Conservation (phyloP, 208 protist species). For the Acanthamoeba lugdunensis region DNA sequence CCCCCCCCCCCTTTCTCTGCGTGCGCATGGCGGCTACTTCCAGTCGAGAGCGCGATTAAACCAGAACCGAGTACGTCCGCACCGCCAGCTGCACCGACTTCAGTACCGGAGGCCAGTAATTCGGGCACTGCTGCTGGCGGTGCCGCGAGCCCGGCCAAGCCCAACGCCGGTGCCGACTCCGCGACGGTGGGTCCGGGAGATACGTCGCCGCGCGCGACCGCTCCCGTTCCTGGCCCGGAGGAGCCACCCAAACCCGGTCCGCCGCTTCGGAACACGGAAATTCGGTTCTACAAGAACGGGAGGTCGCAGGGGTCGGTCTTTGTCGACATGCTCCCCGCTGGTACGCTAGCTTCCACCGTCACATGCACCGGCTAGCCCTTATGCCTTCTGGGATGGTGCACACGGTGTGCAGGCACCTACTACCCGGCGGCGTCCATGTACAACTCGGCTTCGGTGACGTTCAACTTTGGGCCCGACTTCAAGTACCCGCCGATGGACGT, state of each 20-base stretch:
- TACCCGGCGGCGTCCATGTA: slow-evolving; percentile 79
- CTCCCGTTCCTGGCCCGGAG: background rate
- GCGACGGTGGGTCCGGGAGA: slow-evolving; percentile 4
- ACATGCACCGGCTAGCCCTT: no score
- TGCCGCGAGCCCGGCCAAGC: background rate
- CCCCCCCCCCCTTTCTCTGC: background rate
- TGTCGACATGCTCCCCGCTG: slow-evolving; percentile 54
- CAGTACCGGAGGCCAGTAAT: background rate
- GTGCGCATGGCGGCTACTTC: no score
- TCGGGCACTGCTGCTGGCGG: background rate
- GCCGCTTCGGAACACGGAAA: slow-evolving; percentile 4
- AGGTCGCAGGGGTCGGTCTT: slow-evolving; percentile 71
- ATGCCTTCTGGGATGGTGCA: background rate
- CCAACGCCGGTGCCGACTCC: background rate
- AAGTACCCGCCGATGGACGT: slow-evolving; percentile 73
- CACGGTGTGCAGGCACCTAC: slow-evolving; percentile 70
- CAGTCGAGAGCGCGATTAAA: background rate
- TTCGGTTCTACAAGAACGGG: slow-evolving; percentile 81
- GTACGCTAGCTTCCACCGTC: background rate
- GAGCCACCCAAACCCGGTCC: background rate
- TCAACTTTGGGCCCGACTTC: slow-evolving; percentile 82
- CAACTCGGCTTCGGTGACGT: slow-evolving; percentile 75
- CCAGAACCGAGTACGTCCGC: background rate
- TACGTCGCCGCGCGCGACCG: slow-evolving; percentile 10
- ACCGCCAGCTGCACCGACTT: background rate